Percentiles rank a stretch among this genome's conserved stretches.
These are phyloP conservation scores for Scleroderma bovista DNA, from an alignment of 768 basidiomycete genomes.

Conservation along the genomic window DNA sequence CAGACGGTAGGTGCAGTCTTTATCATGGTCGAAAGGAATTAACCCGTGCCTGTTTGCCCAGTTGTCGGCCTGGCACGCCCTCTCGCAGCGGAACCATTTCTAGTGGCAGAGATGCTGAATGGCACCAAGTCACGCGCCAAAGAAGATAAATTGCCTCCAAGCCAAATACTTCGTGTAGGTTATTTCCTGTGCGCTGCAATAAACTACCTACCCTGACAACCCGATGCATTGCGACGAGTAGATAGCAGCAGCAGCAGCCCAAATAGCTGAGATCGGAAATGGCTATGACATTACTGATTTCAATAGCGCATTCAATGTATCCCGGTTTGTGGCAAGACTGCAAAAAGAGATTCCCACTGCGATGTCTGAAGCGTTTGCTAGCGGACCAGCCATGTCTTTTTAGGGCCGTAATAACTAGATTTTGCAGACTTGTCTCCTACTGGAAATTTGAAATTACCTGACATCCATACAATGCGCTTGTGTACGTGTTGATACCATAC, in stretches of 20 bases:
- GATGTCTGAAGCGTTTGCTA: slow-evolving; percentile 26
- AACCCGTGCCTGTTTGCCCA: slow-evolving; percentile 1
- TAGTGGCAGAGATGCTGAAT: slow-evolving; percentile 23
- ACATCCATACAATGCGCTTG: too few relatives aligned
- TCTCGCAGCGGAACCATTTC: slow-evolving; percentile 25
- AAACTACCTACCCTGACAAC: neutral
- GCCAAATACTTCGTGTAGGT: slow-evolving; percentile 29
- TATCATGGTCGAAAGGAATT: neutral
- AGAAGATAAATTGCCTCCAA: slow-evolving; percentile 30
- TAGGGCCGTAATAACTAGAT: neutral
- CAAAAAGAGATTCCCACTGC: slow-evolving; percentile 26
- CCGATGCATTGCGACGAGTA: neutral
- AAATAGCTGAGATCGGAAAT: slow-evolving; percentile 31
- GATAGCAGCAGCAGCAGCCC: slow-evolving; percentile 27
- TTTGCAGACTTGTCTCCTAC: too few relatives aligned
- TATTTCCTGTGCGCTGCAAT: neutral
- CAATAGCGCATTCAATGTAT: slow-evolving; percentile 25
- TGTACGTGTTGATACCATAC: too few relatives aligned
- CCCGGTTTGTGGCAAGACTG: slow-evolving; percentile 27
- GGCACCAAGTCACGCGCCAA: slow-evolving; percentile 21
- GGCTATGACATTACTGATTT: slow-evolving; percentile 30
- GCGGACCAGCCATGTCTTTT: neutral
- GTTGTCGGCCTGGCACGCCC: slow-evolving; percentile 29
- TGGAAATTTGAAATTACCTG: too few relatives aligned
- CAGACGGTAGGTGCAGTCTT: slow-evolving; percentile 19